These are phyloP conservation scores for Stachybotrys echinatus DNA, from an alignment of 2,329 filamentous ascomycete genomes.

Conservation along the genomic window DNA sequence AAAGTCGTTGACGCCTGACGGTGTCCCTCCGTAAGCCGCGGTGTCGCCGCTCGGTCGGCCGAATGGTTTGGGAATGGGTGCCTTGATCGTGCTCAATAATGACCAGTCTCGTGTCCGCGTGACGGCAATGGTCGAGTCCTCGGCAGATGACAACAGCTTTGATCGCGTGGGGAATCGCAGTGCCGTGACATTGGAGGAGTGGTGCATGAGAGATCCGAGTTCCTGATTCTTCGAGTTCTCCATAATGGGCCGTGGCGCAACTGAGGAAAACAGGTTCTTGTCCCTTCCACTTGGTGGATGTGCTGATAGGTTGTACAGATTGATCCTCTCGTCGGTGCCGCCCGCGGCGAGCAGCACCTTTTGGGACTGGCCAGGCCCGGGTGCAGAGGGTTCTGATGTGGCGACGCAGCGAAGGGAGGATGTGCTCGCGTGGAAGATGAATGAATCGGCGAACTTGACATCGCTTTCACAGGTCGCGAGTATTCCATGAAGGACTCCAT, in stretches of 20 bases:
- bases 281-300: constrained; percentile 54
- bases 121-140: constrained; percentile 88
- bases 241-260: constrained; percentile 67
- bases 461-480: constrained; percentile 60
- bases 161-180: constrained; percentile 78
- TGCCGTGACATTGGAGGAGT: constrained; percentile 74
- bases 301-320: constrained; percentile 83
- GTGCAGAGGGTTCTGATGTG: constrained; percentile 68
- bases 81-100: constrained; percentile 81
- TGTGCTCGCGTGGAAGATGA: constrained; percentile 90
- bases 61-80: constrained; percentile 72
- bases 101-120: constrained; percentile 86
- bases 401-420: constrained; percentile 88
- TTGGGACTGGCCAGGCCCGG: constrained; percentile 56
- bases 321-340: constrained; percentile 89
- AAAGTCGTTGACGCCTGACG: constrained; percentile 90
- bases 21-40: constrained; percentile 71
- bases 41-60: constrained; percentile 88
- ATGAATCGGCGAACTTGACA: constrained; percentile 79
- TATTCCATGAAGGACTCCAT: constrained; percentile 85
- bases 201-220: constrained; percentile 80
- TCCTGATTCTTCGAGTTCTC: constrained; percentile 87
- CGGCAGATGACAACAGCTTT: constrained; percentile 81
- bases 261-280: constrained; percentile 56
- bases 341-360: constrained; percentile 89